A percentile compares a stretch with the other conserved stretches of the same genome.
phyloP scores from a whole-genome alignment of 805 yeast genomes.

The Wickerhamomyces hampshirensis region DNA sequence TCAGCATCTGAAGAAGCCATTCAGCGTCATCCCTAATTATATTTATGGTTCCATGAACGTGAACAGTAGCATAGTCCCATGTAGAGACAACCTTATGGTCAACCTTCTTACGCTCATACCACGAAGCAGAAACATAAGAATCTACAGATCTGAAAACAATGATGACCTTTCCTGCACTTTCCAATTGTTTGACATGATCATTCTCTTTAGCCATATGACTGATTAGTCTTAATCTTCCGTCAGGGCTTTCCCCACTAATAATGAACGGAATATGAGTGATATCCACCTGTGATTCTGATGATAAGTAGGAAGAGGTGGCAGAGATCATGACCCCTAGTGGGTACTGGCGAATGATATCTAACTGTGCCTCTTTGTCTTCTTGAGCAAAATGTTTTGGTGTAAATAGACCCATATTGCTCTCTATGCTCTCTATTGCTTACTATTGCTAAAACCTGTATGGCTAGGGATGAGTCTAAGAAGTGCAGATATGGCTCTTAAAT shows the following conservation, averaged over 20 bases:
- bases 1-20: slow-evolving; percentile 42
- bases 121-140: slow-evolving; percentile 53
- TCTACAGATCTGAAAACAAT: slow-evolving; percentile 49
- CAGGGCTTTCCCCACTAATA: slow-evolving; percentile 27
- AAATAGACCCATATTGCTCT: slow-evolving; percentile 25
- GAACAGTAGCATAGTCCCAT: slow-evolving; percentile 60
- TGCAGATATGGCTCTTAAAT: too few relatives aligned
- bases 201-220: slow-evolving; percentile 54
- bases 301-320: slow-evolving; percentile 12
- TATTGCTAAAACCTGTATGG: too few relatives aligned
- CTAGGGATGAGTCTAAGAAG: too few relatives aligned
- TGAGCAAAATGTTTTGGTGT: slow-evolving; percentile 25
- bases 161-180: slow-evolving; percentile 31
- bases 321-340: slow-evolving; percentile 53
- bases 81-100: slow-evolving; percentile 67
- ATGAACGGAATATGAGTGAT: slow-evolving; percentile 58
- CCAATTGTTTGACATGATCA: slow-evolving; percentile 42
- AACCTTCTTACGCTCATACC: slow-evolving; percentile 51
- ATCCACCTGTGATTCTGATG: slow-evolving; percentile 31
- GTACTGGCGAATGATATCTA: slow-evolving; percentile 37
- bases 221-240: slow-evolving; percentile 34
- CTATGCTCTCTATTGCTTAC: too few relatives aligned
- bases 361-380: slow-evolving; percentile 32
- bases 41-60: slow-evolving; percentile 46
- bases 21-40: slow-evolving; percentile 40